Evolutionary conservation across 2,329 filamentous ascomycete species (phyloP).

Genomic region (Elsinoe batatas): DNA sequence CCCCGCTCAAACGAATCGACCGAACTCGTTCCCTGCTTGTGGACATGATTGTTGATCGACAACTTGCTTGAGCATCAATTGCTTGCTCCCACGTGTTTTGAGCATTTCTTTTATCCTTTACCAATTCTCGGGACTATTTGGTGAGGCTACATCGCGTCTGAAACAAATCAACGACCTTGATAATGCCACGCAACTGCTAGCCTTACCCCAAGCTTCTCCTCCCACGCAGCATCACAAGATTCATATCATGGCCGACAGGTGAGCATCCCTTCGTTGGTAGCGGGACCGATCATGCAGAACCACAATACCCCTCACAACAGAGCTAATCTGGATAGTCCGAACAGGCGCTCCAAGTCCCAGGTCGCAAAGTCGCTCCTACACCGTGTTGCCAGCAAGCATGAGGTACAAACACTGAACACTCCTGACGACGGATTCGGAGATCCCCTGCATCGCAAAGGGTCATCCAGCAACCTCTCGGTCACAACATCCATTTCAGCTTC

Average conservation of each 20-base stretch:
- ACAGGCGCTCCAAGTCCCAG: constrained; percentile 41
- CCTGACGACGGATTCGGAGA: constrained; percentile 6
- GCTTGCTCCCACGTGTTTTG: background rate
- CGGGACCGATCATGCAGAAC: constrained; percentile 17
- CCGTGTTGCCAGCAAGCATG: constrained; percentile 41
- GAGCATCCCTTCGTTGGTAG: background rate
- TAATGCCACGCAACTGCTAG: constrained; percentile 11
- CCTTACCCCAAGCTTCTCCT: background rate
- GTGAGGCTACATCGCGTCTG: background rate
- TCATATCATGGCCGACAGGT: constrained; percentile 14
- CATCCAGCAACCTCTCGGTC: constrained; percentile 6
- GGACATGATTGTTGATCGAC: background rate
- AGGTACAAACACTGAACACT: constrained; percentile 25
- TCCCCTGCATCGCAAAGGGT: background rate
- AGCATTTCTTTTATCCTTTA: background rate
- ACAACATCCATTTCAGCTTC: constrained; percentile 9
- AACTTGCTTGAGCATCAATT: constrained; percentile 7
- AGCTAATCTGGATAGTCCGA: constrained; percentile 17
- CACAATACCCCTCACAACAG: constrained; percentile 2
- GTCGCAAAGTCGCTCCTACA: constrained; percentile 46
- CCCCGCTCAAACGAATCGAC: background rate
- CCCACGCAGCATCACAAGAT: background rate
- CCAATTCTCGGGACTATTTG: background rate
- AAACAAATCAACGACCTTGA: constrained; percentile 2
- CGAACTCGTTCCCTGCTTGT: background rate